Percentiles rank a stretch among this genome's conserved stretches.
Conservation (phyloP, 176 grass and related monocot genomes). For the Chrysopogon serrulatus region DNA sequence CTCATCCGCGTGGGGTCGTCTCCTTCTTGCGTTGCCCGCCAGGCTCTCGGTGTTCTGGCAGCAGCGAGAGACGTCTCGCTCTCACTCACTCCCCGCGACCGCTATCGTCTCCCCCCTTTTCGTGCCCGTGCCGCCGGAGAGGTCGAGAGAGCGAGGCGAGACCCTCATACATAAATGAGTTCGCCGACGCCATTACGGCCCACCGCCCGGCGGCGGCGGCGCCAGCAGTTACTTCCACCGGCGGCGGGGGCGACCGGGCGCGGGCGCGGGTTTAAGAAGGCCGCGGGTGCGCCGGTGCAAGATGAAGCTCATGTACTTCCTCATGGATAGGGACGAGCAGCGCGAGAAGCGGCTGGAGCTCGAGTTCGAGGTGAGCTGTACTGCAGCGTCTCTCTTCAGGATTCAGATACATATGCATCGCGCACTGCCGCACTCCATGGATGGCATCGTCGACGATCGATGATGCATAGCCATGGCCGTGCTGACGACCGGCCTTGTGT, state of each 20-base stretch:
- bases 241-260: not conserved
- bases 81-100: too few species aligned
- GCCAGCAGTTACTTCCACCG: slow-evolving; percentile 31
- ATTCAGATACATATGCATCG: too few species aligned
- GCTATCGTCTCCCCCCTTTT: too few species aligned
- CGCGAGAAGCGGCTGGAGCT: slow-evolving; percentile 48
- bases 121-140: not conserved
- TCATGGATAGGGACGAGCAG: slow-evolving; percentile 60
- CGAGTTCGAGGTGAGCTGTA: slow-evolving; percentile 46
- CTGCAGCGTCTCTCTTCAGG: not conserved
- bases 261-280: slow-evolving; percentile 28
- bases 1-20: not conserved
- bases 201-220: not conserved
- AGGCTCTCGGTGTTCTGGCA: not conserved
- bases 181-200: slow-evolving; percentile 46
- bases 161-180: slow-evolving; percentile 66
- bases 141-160: not conserved
- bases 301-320: slow-evolving; percentile 70
- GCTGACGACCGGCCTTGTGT: not conserved
- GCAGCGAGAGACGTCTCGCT: not conserved
- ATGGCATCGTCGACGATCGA: too few species aligned
- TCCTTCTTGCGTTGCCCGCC: not conserved
- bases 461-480: too few species aligned
- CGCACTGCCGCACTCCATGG: too few species aligned
- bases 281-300: slow-evolving; percentile 21